Conservation (phyloP, 2,329 filamentous ascomycete species). For the Talaromyces atroroseus region DNA sequence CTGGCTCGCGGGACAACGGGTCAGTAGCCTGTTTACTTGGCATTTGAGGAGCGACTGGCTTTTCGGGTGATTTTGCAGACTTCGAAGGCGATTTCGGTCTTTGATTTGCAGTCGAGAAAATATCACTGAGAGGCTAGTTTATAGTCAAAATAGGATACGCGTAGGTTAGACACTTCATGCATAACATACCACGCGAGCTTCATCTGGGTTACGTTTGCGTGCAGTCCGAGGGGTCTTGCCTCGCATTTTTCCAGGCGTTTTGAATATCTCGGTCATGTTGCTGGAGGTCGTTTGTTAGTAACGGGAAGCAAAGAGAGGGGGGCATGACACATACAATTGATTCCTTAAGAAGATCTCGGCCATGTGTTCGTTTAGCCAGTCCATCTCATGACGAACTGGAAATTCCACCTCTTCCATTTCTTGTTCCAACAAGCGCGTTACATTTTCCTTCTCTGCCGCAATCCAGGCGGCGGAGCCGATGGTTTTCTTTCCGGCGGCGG, state of each 20-base stretch:
- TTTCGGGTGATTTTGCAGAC: constrained; percentile 30
- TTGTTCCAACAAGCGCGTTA: constrained; percentile 66
- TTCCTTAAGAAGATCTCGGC: constrained; percentile 82
- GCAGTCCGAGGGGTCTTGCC: constrained; percentile 45
- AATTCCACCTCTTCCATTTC: constrained; percentile 92
- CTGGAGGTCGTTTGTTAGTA: constrained; percentile 48
- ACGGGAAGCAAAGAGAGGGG: constrained; percentile 9
- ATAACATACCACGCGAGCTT: constrained; percentile 40
- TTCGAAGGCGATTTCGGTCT: constrained; percentile 26
- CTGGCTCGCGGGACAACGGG: constrained; percentile 19
- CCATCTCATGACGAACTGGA: constrained; percentile 85
- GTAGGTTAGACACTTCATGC: not conserved
- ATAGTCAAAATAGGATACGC: constrained; percentile 14
- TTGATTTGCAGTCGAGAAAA: constrained; percentile 41
- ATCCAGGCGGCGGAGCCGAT: constrained; percentile 85
- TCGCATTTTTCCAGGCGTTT: constrained; percentile 50
- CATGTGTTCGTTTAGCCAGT: constrained; percentile 99
- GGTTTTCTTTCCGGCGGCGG: constrained; percentile 39
- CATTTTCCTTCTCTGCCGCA: constrained; percentile 72
- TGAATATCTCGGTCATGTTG: constrained; percentile 91
- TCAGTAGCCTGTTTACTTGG: constrained; percentile 20
- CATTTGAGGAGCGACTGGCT: constrained; percentile 22
- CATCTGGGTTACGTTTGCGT: constrained; percentile 39
- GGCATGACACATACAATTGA: constrained; percentile 62
- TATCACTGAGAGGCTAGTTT: constrained; percentile 42